Evolutionary conservation across 306 rosid species (phyloP), one percentile per base, ranked within the genome.

Genomic region (Quercus alba): DNA sequence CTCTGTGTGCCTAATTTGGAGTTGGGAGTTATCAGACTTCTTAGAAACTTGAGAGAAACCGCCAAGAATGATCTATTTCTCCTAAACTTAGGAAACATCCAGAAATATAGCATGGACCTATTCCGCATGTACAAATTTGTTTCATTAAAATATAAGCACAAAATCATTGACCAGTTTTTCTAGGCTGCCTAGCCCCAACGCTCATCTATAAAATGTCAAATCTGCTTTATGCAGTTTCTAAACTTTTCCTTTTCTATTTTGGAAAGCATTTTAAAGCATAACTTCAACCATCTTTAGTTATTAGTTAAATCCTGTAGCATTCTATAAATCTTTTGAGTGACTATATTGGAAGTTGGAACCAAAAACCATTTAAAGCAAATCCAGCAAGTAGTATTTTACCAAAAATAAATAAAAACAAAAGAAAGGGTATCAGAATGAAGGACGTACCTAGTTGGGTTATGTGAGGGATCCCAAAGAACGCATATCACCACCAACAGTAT

Each of bases 381-480:
- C 20, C 33, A 52, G 72, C 77, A 73, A 76, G 17, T 46, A 66
- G 31, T 30, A 7, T 31, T 4, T 72, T 21, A 76, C 58, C 3
- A 12, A 46, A 62, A 49, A 41, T 8, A 49, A 49, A 49, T 12
- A 49, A 49, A 49, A 49, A 49, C 54, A 49, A 49, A 61, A 6
- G 7, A 20, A 46, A 52, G 52, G 44, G 61, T 31, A 76, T 54
- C 69, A 77, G 77, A 49, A 57, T 46, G 21, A 6, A 23, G 56
- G 56, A 58, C 21, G 14, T 88, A 89, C 97, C 94, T 85, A n/a
- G 94, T 91, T 23, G 94, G 97, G 79, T 89, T 88, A 58, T 81
- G 88, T 69, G 94, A 86, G 57, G 97, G 97, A 69, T 81, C 94
- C 97, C 92, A 91, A n/a, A 88, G 97, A 85, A 80, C 54, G 70